Base-by-base conservation (phyloP, 164 flowering plant genomes). In the Nelumbo lutea region DNA sequence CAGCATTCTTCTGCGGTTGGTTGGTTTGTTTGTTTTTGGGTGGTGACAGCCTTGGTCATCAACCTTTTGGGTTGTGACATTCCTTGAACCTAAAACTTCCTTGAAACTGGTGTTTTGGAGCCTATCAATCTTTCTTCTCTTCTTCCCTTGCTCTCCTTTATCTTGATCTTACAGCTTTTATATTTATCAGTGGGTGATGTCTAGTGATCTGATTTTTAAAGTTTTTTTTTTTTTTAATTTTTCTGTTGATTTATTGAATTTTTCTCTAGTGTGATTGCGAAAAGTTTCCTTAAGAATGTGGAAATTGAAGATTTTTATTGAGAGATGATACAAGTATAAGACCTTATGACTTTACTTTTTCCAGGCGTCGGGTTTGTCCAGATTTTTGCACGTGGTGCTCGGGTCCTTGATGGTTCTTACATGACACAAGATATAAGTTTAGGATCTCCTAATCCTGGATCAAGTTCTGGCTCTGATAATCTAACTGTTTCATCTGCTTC, bases 281-380 rank as follows among this genome's bases (percentile, higher is more conserved):
- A 27, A 1, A 15, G 1, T 38, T 61, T 10, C 14, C 14, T 9
- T 44, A 38, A 40, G 15, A 6, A 40, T 38, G 45, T 7, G 38
- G 9, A 39, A 40, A 0, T 14, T 67, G 9, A 9, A 43, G 38
- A 56, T 57, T 27, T 59, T 43, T 14, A 42, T 9, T 27, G 7
- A 1, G 42, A 2, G 14, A 11, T 4, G 52, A 9, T 67, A 45
- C 52, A 38, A 9, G 42, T 11, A 60, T 42, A 3, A 4, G 51
- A 45, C 46, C 53, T 58, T 67, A 4, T 13, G 50, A 58, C 70
- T 67, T 44, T 39, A 2, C 5, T 56, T 7, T 62, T 38, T 61
- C 15, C 68, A 95, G 99, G 85, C 91, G 95, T 27, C 88, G 97
- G 70, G 98, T 96, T 96, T 77, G 79, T 96, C 68, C 99, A 96